phyloP scores from a whole-genome alignment of 148 eudicot genomes.

The Persicaria tinctoria region DNA sequence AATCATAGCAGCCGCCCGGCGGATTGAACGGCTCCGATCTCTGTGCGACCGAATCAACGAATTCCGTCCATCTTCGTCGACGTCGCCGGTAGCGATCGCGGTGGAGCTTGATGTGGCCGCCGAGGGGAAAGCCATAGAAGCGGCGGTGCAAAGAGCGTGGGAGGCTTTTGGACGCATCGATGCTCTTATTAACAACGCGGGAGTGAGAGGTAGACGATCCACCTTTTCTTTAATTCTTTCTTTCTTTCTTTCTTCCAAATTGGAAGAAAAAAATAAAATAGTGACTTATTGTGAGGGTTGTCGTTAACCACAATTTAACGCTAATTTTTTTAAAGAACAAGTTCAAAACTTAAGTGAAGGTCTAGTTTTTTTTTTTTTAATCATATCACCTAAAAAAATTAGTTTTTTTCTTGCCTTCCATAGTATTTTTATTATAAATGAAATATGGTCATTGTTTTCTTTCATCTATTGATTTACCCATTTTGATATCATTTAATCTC shows the following conservation, averaged over 20 bases:
- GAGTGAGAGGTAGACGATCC: slow-evolving; percentile 33
- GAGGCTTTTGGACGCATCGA: slow-evolving; percentile 53
- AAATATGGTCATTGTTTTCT: no score
- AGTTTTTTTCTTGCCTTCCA: no score
- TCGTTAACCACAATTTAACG: not conserved
- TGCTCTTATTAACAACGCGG: slow-evolving; percentile 63
- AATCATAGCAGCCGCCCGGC: slow-evolving; percentile 55
- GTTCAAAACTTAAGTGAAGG: no score
- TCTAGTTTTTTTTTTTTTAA: no score
- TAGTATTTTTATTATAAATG: no score
- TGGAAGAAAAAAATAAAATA: not conserved
- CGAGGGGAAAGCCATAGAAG: slow-evolving; percentile 31
- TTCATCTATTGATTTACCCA: no score
- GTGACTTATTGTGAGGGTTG: not conserved
- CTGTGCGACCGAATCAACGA: slow-evolving; percentile 48
- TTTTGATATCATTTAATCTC: no score
- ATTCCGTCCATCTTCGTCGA: not conserved
- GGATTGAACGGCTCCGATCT: slow-evolving; percentile 41
- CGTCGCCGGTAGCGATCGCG: slow-evolving; percentile 38
- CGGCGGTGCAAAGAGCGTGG: slow-evolving; percentile 42
- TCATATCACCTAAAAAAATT: no score
- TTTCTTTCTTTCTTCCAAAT: not conserved
- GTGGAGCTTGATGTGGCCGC: slow-evolving; percentile 49
- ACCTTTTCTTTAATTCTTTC: not conserved
- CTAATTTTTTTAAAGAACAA: no score